Conservation (phyloP, 257 asterid species). For the Anisodus tanguticus region DNA sequence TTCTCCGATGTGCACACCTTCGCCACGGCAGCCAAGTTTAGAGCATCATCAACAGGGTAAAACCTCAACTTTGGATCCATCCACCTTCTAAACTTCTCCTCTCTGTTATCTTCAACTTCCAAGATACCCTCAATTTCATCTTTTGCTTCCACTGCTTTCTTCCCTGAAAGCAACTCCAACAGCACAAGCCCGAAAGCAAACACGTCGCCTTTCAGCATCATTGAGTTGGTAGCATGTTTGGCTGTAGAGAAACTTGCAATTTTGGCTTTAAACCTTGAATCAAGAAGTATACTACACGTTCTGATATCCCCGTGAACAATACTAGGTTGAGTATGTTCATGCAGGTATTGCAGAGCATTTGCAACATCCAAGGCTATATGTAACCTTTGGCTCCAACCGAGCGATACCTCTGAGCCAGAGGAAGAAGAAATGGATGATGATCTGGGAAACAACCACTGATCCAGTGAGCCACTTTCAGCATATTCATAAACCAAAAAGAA, state of each 20-base stretch:
- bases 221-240: slow-evolving; percentile 44
- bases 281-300: slow-evolving; percentile 68
- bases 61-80: slow-evolving; percentile 57
- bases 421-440: slow-evolving; percentile 30
- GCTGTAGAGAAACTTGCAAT: slow-evolving; percentile 68
- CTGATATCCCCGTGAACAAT: slow-evolving; percentile 64
- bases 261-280: slow-evolving; percentile 71
- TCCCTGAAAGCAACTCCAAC: slow-evolving; percentile 73
- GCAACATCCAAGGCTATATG: slow-evolving; percentile 72
- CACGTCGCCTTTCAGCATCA: slow-evolving; percentile 64
- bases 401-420: slow-evolving; percentile 35
- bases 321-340: slow-evolving; percentile 75
- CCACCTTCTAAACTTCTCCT: slow-evolving; percentile 67
- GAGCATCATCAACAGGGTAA: slow-evolving; percentile 64
- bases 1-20: slow-evolving; percentile 69
- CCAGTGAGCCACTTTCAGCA: slow-evolving; percentile 70
- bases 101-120: slow-evolving; percentile 54
- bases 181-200: slow-evolving; percentile 73
- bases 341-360: slow-evolving; percentile 83
- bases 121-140: slow-evolving; percentile 58
- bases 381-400: slow-evolving; percentile 67
- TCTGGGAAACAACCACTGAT: slow-evolving; percentile 55
- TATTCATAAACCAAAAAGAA: slow-evolving; percentile 63
- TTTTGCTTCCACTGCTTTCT: slow-evolving; percentile 57
- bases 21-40: slow-evolving; percentile 67